phyloP scores from a whole-genome alignment of 2,329 filamentous ascomycete genomes.

The Cephalotrichum gorgonifer region DNA sequence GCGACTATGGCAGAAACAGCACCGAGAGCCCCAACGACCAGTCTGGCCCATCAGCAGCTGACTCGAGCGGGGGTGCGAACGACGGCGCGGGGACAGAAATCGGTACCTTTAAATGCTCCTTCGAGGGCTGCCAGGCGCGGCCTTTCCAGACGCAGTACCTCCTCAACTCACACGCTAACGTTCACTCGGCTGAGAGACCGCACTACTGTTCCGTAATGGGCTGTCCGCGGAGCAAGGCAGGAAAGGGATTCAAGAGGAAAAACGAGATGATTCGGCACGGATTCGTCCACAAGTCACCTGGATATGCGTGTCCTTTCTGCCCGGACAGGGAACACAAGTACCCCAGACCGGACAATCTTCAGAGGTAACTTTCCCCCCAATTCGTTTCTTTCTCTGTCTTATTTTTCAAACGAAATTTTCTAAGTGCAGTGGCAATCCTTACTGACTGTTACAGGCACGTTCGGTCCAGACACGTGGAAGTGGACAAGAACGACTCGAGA shows the following conservation, averaged over 20 bases:
- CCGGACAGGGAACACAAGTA: slow-evolving; percentile 90
- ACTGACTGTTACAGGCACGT: slow-evolving; percentile 58
- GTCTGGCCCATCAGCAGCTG: slow-evolving; percentile 30
- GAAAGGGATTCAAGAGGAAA: slow-evolving; percentile 61
- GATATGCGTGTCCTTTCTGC: slow-evolving; percentile 94
- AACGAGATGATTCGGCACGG: slow-evolving; percentile 70
- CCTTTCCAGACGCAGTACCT: slow-evolving; percentile 72
- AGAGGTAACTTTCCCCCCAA: slow-evolving; percentile 56
- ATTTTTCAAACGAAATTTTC: background rate
- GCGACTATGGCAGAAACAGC: slow-evolving; percentile 30
- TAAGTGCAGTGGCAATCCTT: too few species aligned
- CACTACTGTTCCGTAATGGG: slow-evolving; percentile 55
- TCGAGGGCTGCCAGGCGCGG: slow-evolving; percentile 53
- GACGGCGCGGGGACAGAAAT: background rate
- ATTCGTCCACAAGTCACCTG: slow-evolving; percentile 85
- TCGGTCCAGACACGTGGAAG: slow-evolving; percentile 81
- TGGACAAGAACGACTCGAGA: slow-evolving; percentile 73
- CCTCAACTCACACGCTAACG: slow-evolving; percentile 69
- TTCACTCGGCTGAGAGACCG: slow-evolving; percentile 54
- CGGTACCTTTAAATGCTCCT: slow-evolving; percentile 3
- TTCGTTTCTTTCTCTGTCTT: background rate
- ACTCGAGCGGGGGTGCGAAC: slow-evolving; percentile 10
- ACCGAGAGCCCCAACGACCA: slow-evolving; percentile 34
- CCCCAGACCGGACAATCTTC: slow-evolving; percentile 88
- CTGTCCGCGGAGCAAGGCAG: slow-evolving; percentile 52